Base-by-base conservation (phyloP, 2,329 filamentous ascomycete genomes). In the Thielaviopsis euricoi region DNA sequence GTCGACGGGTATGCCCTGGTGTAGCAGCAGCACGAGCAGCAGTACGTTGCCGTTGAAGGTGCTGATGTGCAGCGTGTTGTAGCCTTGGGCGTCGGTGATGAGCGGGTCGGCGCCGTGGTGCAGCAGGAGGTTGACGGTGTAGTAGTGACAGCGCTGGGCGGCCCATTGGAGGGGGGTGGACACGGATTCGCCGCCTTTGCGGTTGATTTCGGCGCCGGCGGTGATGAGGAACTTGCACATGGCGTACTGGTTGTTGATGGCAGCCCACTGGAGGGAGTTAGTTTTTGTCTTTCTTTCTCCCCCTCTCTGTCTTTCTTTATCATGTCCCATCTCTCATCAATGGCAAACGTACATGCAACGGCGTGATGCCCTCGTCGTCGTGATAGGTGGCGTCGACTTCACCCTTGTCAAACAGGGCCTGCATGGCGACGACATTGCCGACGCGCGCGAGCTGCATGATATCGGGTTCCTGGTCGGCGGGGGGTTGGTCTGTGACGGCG, bases 241-340 rank as follows among this genome's bases (percentile, higher is more conserved):
- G 64, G 88, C 87, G 73, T 91, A 94, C 69, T 96, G 93, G 68
- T 97, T 97, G 74, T 98, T 98, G 70, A 98, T 97, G 43, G 94
- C 89, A 52, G 93, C 93, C 93, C 93, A 98, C 89, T 98, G 68
- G 56, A 64, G 10, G 55, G 10, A 55, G 15, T n/a, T n/a, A n/a
- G n/a, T n/a, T n/a, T n/a, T n/a, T n/a, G n/a, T n/a, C n/a, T n/a
- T n/a, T n/a, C n/a, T n/a, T n/a, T n/a, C n/a, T n/a, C n/a, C n/a
- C n/a, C n/a, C n/a, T n/a, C n/a, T n/a, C n/a, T n/a, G n/a, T n/a
- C n/a, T n/a, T n/a, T n/a, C n/a, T n/a, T n/a, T n/a, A n/a, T n/a
- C n/a, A n/a, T n/a, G n/a, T n/a, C n/a, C n/a, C n/a, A n/a, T n/a
- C n/a, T n/a, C n/a, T n/a, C n/a, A n/a, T n/a, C n/a, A n/a, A n/a